Evolutionary conservation across 2,329 filamentous ascomycete genomes (phyloP).

Genomic region (Grosmannia penicillata): DNA sequence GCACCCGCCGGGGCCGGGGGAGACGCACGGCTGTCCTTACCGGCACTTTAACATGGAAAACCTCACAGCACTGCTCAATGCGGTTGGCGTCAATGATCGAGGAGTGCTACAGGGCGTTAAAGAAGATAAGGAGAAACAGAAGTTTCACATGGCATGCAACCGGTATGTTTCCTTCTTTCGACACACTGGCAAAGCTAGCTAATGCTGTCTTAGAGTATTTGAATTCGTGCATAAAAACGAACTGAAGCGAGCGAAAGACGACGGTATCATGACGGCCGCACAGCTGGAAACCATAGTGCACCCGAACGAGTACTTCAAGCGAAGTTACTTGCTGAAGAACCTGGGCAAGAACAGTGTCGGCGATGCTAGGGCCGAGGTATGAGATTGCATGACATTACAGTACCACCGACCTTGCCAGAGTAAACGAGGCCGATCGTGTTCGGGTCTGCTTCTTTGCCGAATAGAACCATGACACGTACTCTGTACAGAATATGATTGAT

Average conservation of each 20-base stretch:
- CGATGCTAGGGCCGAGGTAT: slow-evolving; percentile 44
- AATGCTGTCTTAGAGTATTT: slow-evolving; percentile 53
- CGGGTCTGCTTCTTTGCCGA: no score
- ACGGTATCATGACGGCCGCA: slow-evolving; percentile 52
- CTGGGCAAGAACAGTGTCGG: slow-evolving; percentile 36
- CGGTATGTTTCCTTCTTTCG: slow-evolving; percentile 32
- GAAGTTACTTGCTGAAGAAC: slow-evolving; percentile 80
- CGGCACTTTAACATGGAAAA: slow-evolving; percentile 86
- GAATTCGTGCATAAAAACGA: slow-evolving; percentile 71
- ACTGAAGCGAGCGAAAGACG: slow-evolving; percentile 62
- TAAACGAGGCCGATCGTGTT: no score
- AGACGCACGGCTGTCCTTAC: slow-evolving; percentile 93
- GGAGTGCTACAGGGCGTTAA: slow-evolving; percentile 66
- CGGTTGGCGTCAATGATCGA: slow-evolving; percentile 65
- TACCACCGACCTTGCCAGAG: no score
- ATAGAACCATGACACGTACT: no score
- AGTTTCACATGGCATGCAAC: slow-evolving; percentile 93
- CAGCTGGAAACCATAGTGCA: slow-evolving; percentile 93
- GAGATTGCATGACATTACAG: no score
- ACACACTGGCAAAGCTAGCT: slow-evolving; percentile 12
- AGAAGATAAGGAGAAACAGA: slow-evolving; percentile 76
- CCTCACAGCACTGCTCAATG: slow-evolving; percentile 58
- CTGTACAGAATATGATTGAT: no score
- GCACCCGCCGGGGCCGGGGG: slow-evolving; percentile 69
- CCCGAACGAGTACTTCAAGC: slow-evolving; percentile 95